phyloP scores from a whole-genome alignment of 768 basidiomycete species.

The Lactifluus volemus region DNA sequence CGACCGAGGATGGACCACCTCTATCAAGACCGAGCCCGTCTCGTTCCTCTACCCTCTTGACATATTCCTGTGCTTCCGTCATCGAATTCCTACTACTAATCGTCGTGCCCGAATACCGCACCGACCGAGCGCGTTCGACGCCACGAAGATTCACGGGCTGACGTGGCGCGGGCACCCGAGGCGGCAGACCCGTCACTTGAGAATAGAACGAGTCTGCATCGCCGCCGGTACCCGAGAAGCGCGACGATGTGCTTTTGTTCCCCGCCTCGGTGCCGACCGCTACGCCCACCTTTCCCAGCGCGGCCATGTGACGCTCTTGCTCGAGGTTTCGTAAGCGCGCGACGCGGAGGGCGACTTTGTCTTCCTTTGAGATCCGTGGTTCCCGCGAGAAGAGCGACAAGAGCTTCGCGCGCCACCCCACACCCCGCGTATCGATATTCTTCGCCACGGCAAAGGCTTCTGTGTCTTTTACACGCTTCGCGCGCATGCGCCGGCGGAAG shows the following conservation, averaged over 20 bases:
- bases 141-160: constrained; percentile 42
- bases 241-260: constrained; percentile 18
- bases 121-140: constrained; percentile 28
- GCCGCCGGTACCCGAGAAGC: constrained; percentile 25
- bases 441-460: constrained; percentile 55
- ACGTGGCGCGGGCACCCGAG: constrained; percentile 59
- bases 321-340: constrained; percentile 43
- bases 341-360: constrained; percentile 20
- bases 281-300: constrained; percentile 30
- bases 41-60: constrained; percentile 33
- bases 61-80: constrained; percentile 57
- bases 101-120: constrained; percentile 43
- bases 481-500: constrained; percentile 64
- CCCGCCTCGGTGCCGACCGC: constrained; percentile 32
- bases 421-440: constrained; percentile 36
- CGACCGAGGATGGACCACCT: not conserved
- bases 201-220: constrained; percentile 59
- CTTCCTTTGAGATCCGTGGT: constrained; percentile 12
- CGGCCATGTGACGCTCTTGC: constrained; percentile 39
- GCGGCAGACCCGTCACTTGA: constrained; percentile 55
- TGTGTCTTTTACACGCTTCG: constrained; percentile 58
- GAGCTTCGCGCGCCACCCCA: constrained; percentile 48
- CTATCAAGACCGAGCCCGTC: not conserved
- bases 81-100: constrained; percentile 28
- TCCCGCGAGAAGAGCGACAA: constrained; percentile 44